Evolutionary conservation across 2,329 filamentous ascomycete genomes (phyloP).

Genomic region (Hymenoscyphus fraxineus): DNA sequence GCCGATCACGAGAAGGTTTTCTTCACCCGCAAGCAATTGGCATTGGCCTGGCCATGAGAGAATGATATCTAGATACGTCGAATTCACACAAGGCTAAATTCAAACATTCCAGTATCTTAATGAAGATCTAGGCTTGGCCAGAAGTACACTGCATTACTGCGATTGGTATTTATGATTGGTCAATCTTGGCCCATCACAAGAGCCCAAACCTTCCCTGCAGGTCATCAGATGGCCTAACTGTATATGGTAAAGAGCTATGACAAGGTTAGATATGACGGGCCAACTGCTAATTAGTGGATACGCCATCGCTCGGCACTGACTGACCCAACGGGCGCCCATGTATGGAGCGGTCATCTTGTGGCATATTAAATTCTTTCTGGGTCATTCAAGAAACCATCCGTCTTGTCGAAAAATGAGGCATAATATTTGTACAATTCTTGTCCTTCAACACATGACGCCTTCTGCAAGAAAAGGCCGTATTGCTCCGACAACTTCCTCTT

Average conservation of each 20-base stretch:
- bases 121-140: neutral
- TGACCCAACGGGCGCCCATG: neutral
- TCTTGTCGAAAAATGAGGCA: neutral
- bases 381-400: neutral
- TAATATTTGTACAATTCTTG: neutral
- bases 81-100: neutral
- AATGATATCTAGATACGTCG: neutral
- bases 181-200: neutral
- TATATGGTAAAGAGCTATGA: neutral
- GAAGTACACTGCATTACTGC: neutral
- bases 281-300: neutral
- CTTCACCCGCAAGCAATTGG: neutral
- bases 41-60: neutral
- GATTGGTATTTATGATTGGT: constrained; percentile 5
- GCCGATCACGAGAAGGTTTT: neutral
- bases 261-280: neutral
- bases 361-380: neutral
- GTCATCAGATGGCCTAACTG: neutral
- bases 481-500: neutral
- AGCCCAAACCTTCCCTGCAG: neutral
- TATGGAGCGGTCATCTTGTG: neutral
- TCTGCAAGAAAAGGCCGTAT: neutral
- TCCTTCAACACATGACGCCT: neutral
- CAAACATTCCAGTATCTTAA: neutral
- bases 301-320: neutral